Evolutionary conservation across 371 early-diverging fungal genomes (phyloP), one percentile per base, ranked within the genome.

Genomic region (Mucor piriformis): DNA sequence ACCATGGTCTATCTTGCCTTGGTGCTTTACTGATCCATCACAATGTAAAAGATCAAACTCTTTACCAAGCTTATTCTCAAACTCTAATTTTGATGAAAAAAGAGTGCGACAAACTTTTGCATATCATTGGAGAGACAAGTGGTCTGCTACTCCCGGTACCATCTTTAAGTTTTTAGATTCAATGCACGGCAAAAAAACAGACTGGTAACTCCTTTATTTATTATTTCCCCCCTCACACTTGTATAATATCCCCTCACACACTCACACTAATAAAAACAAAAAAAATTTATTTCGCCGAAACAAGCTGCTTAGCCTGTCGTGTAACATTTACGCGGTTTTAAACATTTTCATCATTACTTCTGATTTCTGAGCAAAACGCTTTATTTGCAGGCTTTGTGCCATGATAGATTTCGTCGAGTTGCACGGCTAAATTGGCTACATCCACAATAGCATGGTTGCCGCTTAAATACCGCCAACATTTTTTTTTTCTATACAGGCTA

Each of bases 371-470:
- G 3, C n/a, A n/a, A n/a, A 70, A 11, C 1, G 70, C 76, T 42
- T 70, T 54, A 11, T 29, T 25, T 2, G 68, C 20, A 15, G 59
- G 11, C 8, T 59, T 62, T 34, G 67, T 44, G 5, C 27, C 53
- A n/a, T 63, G 32, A 40, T 66, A 48, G 0, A 50, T 54, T 5
- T 59, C 40, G 3, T 29, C 29, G 5, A 76, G 43, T 44, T 59
- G 46, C 10, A 47, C 27, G 6, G 59, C 66, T n/a, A 76, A 54
- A 20, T 54, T 48, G 13, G 43, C 53, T 11, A 68, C 49, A 51
- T 76, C 73, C 0, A 67, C 16, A 29, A 76, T 70, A 24, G 73
- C 76, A 53, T 76, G 76, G 37, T 74, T 74, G n/a, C 60, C 70
- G 50, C 74, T 69, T 72, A 66, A 38, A 8, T 38, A 40, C 20